These are phyloP conservation scores for Aureobasidium sp. DNA, from an alignment of 2,329 filamentous ascomycete species.

Conservation along the genomic window DNA sequence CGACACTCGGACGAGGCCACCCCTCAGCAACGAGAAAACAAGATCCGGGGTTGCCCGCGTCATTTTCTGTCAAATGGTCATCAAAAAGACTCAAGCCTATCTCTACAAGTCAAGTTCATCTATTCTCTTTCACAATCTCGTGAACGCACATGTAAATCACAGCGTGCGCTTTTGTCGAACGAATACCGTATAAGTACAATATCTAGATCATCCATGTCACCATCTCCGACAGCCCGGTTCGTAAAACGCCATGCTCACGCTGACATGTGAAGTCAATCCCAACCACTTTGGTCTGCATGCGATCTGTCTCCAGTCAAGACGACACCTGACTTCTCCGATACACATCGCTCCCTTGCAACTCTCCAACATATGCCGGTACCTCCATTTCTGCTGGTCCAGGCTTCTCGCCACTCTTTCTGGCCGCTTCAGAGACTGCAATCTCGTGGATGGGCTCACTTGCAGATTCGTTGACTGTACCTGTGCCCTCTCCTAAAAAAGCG, in stretches of 20 bases:
- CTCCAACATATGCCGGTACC: neutral
- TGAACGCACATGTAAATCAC: neutral
- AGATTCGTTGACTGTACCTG: neutral
- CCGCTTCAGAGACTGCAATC: neutral
- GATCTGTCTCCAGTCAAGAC: neutral
- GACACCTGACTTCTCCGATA: neutral
- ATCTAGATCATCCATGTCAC: neutral
- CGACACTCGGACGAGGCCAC: neutral
- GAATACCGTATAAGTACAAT: neutral
- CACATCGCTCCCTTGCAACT: conserved; percentile 1
- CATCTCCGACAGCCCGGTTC: neutral
- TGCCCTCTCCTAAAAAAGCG: neutral
- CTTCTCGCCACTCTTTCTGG: neutral
- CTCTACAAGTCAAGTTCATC: neutral
- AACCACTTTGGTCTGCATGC: neutral
- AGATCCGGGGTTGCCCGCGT: neutral
- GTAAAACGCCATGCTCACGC: neutral
- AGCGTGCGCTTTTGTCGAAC: neutral
- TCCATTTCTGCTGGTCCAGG: neutral
- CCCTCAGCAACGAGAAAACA: neutral
- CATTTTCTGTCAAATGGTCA: conserved; percentile 4
- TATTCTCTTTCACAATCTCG: neutral
- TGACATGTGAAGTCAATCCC: conserved; percentile 6
- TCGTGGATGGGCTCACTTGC: neutral
- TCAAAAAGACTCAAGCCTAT: neutral